Conservation (phyloP, 306 rosid genomes). For the Heteromeles arbutifolia region DNA sequence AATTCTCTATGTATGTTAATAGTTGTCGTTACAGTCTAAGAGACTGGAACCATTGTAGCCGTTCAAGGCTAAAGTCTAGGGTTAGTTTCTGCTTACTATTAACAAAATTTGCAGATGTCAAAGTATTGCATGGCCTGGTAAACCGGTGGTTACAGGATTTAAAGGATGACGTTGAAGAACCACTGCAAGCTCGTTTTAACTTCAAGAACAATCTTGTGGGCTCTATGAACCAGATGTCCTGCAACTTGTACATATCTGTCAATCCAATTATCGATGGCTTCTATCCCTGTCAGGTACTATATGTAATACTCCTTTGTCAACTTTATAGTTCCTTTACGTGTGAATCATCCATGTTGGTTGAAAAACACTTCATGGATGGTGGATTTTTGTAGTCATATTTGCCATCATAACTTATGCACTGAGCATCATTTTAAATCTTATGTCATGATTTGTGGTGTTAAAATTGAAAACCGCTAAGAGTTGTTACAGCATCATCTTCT, state of each 20-base stretch:
- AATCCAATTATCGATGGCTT: slow-evolving; percentile 44
- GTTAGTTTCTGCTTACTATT: not conserved
- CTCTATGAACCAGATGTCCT: slow-evolving; percentile 55
- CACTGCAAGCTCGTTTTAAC: slow-evolving; percentile 46
- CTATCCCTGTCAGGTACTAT: slow-evolving; percentile 51
- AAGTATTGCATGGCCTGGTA: slow-evolving; percentile 58
- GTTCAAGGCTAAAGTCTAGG: not conserved
- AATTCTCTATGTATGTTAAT: not conserved
- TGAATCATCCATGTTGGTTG: not conserved
- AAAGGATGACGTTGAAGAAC: slow-evolving; percentile 57
- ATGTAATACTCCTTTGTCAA: not conserved
- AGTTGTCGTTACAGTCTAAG: not conserved
- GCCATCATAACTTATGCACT: not conserved
- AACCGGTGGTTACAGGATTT: slow-evolving; percentile 56
- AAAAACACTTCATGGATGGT: not conserved
- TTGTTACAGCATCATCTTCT: not conserved
- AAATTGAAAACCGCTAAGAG: not conserved
- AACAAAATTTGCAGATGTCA: slow-evolving; percentile 49
- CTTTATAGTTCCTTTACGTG: not conserved
- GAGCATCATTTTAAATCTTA: not conserved
- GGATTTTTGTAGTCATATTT: not conserved
- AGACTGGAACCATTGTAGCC: not conserved
- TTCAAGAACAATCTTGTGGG: slow-evolving; percentile 43
- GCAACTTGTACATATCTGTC: slow-evolving; percentile 45
- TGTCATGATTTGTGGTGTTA: not conserved